These are phyloP conservation scores for Ambrosiella cleistominuta DNA, from an alignment of 2,329 filamentous ascomycete genomes.

Conservation along the genomic window DNA sequence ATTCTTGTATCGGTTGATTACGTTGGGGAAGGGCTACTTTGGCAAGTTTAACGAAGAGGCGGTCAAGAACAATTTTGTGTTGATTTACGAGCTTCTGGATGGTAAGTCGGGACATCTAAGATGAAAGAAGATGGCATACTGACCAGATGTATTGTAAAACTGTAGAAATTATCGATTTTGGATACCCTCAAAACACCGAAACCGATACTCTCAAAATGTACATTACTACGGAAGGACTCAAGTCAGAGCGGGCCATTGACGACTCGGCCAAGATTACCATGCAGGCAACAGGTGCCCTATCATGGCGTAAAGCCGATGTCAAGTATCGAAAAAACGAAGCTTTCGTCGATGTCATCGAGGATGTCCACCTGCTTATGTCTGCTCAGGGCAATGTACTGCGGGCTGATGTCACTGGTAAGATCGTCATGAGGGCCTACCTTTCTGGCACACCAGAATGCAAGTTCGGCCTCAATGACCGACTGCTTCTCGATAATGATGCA, in stretches of 20 bases:
- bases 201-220: constrained; percentile 99
- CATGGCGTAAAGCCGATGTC: constrained; percentile 92
- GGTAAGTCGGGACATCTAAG: constrained; percentile 32
- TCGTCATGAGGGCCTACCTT: constrained; percentile 96
- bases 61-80: constrained; percentile 98
- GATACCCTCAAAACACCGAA: constrained; percentile 97
- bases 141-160: background rate
- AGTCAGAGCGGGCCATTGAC: constrained; percentile 68
- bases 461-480: constrained; percentile 88
- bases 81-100: constrained; percentile 93
- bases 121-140: background rate
- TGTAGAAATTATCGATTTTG: constrained; percentile 92
- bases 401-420: constrained; percentile 91
- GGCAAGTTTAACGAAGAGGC: constrained; percentile 98
- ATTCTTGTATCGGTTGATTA: constrained; percentile 83
- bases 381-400: constrained; percentile 86
- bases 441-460: constrained; percentile 96
- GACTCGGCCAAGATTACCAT: constrained; percentile 97
- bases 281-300: constrained; percentile 93
- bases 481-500: constrained; percentile 66
- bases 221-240: constrained; percentile 97
- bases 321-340: constrained; percentile 99
- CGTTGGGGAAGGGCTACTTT: constrained; percentile 88
- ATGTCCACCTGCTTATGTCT: constrained; percentile 98
- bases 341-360: constrained; percentile 97